Conservation (phyloP, 73 alveolate species). For the Tetrahymena thermophila region DNA sequence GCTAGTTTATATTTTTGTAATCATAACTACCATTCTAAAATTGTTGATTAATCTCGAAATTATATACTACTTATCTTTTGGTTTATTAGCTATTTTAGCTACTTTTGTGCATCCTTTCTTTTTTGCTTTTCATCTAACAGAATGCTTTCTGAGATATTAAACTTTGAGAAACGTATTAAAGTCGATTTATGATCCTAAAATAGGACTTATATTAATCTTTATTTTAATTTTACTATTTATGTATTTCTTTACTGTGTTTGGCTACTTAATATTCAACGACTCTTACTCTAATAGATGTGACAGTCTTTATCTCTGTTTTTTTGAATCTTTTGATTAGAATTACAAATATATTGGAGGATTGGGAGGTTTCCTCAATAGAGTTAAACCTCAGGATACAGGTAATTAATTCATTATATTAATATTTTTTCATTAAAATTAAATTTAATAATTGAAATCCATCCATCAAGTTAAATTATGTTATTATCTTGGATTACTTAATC, state of each 20-base stretch:
- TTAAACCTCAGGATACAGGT: slow-evolving; percentile 1
- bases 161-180: slow-evolving; percentile 61
- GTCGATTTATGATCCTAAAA: slow-evolving; percentile 67
- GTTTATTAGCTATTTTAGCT: slow-evolving; percentile 57
- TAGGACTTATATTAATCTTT: slow-evolving; percentile 58
- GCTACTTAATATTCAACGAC: slow-evolving; percentile 42
- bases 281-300: slow-evolving; percentile 49
- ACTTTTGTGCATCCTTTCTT: slow-evolving; percentile 61
- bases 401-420: neutral
- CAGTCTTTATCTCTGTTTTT: slow-evolving; percentile 49
- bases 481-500: no score
- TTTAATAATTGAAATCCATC: neutral
- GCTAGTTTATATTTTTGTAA: slow-evolving; percentile 3
- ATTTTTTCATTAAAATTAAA: neutral
- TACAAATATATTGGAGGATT: slow-evolving; percentile 75
- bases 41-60: slow-evolving; percentile 45
- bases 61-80: slow-evolving; percentile 57
- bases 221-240: slow-evolving; percentile 50
- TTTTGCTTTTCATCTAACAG: slow-evolving; percentile 65
- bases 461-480: no score
- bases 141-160: slow-evolving; percentile 63
- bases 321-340: slow-evolving; percentile 58
- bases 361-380: slow-evolving; percentile 51
- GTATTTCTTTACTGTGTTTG: slow-evolving; percentile 54
- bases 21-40: slow-evolving; percentile 13